phyloP scores from a whole-genome alignment of 345 rosid species.

The Eucalyptus regnans region DNA sequence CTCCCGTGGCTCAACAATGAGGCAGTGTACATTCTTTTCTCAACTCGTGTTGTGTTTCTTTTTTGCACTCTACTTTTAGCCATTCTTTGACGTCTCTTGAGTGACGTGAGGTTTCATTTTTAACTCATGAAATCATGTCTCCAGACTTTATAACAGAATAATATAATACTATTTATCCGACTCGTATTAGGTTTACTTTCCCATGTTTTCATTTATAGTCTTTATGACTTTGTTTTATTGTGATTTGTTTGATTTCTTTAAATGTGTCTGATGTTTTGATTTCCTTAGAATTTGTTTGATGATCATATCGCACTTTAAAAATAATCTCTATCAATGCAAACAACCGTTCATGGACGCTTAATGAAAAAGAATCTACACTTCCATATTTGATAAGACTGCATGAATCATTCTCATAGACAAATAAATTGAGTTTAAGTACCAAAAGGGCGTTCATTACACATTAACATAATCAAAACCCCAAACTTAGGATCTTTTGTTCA shows the following conservation, averaged over 20 bases:
- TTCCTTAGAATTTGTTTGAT: not conserved
- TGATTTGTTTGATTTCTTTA: not conserved
- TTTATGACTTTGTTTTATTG: not conserved
- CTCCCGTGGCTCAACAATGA: too few species aligned
- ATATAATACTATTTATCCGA: too few species aligned
- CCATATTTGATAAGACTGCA: not conserved
- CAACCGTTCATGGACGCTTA: not conserved
- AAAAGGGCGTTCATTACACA: fast-evolving
- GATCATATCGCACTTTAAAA: not conserved
- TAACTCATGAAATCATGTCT: too few species aligned
- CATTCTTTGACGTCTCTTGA: too few species aligned
- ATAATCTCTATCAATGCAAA: not conserved
- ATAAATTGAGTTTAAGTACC: not conserved
- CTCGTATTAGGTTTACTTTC: not conserved
- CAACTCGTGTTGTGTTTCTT: too few species aligned
- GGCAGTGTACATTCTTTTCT: too few species aligned
- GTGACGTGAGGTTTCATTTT: too few species aligned
- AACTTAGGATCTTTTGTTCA: not conserved
- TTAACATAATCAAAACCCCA: too few species aligned
- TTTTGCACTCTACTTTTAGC: too few species aligned
- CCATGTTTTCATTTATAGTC: not conserved
- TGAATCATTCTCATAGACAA: not conserved
- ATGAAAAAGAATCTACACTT: not conserved
- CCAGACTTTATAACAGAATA: too few species aligned
- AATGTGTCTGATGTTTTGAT: not conserved